Percentiles rank a stretch among this genome's conserved stretches.
phyloP scores from a whole-genome alignment of 225 moss, liverwort and hornwort genomes.

The Polytrichum commune region DNA sequence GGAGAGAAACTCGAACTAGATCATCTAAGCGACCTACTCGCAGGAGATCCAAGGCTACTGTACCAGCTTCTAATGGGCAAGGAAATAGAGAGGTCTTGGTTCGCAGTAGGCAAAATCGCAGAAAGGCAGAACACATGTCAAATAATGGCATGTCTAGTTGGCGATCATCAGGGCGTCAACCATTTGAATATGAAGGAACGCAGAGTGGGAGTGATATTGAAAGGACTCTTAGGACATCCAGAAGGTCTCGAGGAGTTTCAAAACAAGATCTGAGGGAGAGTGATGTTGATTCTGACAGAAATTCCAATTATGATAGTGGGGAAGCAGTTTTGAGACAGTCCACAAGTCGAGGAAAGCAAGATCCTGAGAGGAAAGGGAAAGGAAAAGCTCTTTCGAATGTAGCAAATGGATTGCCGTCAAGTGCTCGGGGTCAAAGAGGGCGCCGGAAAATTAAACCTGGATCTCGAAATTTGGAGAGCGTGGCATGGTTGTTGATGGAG shows the following conservation, averaged over 20 bases:
- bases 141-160: not conserved
- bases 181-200: not conserved
- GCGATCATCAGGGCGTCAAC: conserved; percentile 1
- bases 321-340: conserved; percentile 1
- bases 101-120: not conserved
- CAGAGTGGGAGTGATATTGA: conserved; percentile 3
- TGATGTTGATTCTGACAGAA: not conserved
- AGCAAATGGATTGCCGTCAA: conserved; percentile 10
- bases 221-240: not conserved
- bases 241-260: not conserved
- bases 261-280: conserved; percentile 1
- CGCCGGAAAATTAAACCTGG: conserved; percentile 19
- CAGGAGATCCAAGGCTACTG: conserved; percentile 10
- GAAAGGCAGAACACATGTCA: not conserved
- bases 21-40: conserved; percentile 20
- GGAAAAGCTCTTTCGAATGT: not conserved
- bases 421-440: conserved; percentile 19
- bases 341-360: conserved; percentile 2
- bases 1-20: conserved; percentile 32
- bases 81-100: not conserved
- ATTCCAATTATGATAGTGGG: conserved; percentile 3
- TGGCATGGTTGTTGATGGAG: conserved; percentile 54
- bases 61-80: not conserved
- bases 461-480: conserved; percentile 22
- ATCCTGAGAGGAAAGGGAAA: not conserved